Evolutionary conservation across 176 grass and related monocot genomes (phyloP).

Genomic region (barley (Hordeum vulgare)): DNA sequence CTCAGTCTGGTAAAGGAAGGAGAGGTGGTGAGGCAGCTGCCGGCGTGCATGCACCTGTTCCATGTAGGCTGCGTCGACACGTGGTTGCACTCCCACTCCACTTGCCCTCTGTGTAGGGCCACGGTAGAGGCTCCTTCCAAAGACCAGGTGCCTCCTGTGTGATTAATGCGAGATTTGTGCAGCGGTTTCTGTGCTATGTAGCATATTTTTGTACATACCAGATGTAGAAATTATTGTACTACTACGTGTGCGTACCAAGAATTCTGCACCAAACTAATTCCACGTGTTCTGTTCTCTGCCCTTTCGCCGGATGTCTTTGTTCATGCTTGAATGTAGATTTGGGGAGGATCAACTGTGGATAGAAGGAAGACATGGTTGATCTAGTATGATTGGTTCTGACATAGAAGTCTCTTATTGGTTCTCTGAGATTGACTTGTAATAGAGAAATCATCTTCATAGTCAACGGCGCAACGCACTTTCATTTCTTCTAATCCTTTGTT

Average conservation of each 20-base stretch:
- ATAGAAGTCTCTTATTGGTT: not conserved
- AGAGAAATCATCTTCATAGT: not conserved
- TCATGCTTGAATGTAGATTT: not conserved
- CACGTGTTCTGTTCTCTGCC: not conserved
- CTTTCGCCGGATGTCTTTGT: not conserved
- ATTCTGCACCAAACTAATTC: not conserved
- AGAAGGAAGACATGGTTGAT: not conserved
- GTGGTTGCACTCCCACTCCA: slow-evolving; percentile 54
- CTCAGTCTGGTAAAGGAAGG: slow-evolving; percentile 51
- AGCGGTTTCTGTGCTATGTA: not conserved
- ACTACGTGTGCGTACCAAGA: not conserved
- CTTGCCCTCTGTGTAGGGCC: slow-evolving; percentile 65
- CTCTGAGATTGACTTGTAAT: not conserved
- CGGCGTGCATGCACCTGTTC: slow-evolving; percentile 68
- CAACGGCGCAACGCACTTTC: not conserved
- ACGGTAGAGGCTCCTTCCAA: not conserved
- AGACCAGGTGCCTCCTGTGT: slow-evolving; percentile 12
- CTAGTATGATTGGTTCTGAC: not conserved
- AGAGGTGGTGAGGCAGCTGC: slow-evolving; percentile 52
- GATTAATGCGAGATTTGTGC: not conserved
- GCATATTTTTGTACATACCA: not conserved
- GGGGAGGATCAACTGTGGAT: not conserved
- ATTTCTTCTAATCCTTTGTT: not conserved
- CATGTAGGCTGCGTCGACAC: slow-evolving; percentile 62
- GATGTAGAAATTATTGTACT: not conserved